Conservation (phyloP, 2,329 filamentous ascomycete species). For the Mycogone perniciosa region DNA sequence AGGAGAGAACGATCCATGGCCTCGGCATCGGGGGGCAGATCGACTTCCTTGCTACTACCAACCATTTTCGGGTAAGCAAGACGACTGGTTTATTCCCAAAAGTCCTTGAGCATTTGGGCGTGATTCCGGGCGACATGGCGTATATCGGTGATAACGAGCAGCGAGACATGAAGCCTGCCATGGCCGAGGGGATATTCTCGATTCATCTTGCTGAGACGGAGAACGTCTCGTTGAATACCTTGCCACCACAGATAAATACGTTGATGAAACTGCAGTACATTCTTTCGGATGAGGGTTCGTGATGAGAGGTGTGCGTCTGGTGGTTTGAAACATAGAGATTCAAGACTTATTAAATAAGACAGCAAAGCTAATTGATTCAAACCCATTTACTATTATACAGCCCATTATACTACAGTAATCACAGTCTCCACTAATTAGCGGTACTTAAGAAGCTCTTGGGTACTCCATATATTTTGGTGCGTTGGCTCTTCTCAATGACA, state of each 20-base stretch:
- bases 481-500: too few relatives aligned
- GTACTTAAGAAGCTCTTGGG: too few relatives aligned
- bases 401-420: too few relatives aligned
- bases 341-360: too few relatives aligned
- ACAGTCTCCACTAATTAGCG: too few relatives aligned
- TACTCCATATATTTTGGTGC: too few relatives aligned
- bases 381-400: too few relatives aligned
- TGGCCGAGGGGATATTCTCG: neutral
- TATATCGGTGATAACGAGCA: neutral
- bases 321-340: too few relatives aligned
- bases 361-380: too few relatives aligned
- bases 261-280: neutral
- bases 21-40: neutral
- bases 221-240: neutral
- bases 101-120: neutral
- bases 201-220: neutral
- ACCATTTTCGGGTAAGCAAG: neutral
- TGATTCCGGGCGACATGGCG: neutral
- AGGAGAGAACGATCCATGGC: conserved; percentile 32
- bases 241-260: neutral
- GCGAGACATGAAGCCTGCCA: neutral
- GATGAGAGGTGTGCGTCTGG: too few relatives aligned
- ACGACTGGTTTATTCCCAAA: neutral
- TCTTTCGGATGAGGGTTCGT: neutral
- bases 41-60: neutral